Percentiles rank a stretch among this genome's conserved stretches.
Evolutionary conservation across 352 stramenopile genomes (phyloP).

Genomic region (Phytophthora quininea): DNA sequence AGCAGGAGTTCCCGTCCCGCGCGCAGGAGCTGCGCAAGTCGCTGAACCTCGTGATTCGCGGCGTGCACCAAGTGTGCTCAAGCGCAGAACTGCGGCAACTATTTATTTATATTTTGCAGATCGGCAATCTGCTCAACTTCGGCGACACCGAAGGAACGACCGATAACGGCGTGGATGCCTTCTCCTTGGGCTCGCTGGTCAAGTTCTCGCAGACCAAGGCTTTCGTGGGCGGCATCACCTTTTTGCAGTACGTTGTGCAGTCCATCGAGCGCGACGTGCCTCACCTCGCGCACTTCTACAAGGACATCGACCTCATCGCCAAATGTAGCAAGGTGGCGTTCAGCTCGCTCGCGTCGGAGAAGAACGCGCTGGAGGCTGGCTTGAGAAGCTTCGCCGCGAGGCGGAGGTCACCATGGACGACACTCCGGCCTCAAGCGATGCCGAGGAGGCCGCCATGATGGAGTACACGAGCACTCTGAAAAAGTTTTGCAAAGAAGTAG

Average conservation of each 20-base stretch:
- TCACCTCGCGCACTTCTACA: slow-evolving; percentile 73
- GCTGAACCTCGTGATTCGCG: slow-evolving; percentile 76
- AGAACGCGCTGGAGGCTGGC: slow-evolving; percentile 64
- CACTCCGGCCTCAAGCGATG: slow-evolving; percentile 25
- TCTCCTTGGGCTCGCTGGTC: slow-evolving; percentile 78
- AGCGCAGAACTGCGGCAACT: slow-evolving; percentile 73
- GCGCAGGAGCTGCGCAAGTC: slow-evolving; percentile 79
- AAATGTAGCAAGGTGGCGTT: slow-evolving; percentile 83
- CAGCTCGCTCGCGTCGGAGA: slow-evolving; percentile 65
- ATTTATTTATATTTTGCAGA: slow-evolving; percentile 89
- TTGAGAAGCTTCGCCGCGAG: slow-evolving; percentile 59
- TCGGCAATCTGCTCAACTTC: slow-evolving; percentile 82
- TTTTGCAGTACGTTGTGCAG: slow-evolving; percentile 88
- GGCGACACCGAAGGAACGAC: slow-evolving; percentile 47
- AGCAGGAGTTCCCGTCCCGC: slow-evolving; percentile 82
- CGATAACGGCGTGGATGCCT: slow-evolving; percentile 54
- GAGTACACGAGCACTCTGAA: slow-evolving; percentile 55
- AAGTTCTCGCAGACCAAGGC: slow-evolving; percentile 90
- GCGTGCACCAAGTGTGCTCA: slow-evolving; percentile 81
- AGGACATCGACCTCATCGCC: slow-evolving; percentile 75
- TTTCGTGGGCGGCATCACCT: slow-evolving; percentile 81
- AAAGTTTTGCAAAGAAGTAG: slow-evolving; percentile 65
- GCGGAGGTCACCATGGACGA: slow-evolving; percentile 36
- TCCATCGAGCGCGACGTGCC: slow-evolving; percentile 84
- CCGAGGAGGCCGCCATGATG: slow-evolving; percentile 36